Percentiles rank a stretch among this genome's conserved stretches.
phyloP scores from a whole-genome alignment of 2,329 filamentous ascomycete genomes.

The Dothideomycetes sp. region DNA sequence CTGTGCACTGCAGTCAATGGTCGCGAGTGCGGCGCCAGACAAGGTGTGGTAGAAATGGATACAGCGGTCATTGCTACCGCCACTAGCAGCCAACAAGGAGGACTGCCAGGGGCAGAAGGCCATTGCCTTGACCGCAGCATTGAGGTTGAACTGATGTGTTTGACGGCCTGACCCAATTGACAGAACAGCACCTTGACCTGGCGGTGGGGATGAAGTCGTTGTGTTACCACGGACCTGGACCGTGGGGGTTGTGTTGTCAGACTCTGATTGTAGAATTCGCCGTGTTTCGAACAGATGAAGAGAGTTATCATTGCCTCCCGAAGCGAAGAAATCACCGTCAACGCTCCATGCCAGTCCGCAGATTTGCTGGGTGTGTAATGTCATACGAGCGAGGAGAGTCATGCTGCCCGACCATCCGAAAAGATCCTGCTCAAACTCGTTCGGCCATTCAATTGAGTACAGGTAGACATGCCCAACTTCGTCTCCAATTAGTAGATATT shows the following conservation, averaged over 20 bases:
- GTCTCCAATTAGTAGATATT: conserved; percentile 81
- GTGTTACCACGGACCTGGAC: conserved; percentile 17
- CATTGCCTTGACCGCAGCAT: conserved; percentile 89
- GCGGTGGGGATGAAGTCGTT: conserved; percentile 2
- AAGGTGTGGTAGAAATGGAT: conserved; percentile 91
- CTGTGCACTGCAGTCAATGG: conserved; percentile 85
- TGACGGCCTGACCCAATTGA: conserved; percentile 32
- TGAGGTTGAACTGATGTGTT: conserved; percentile 67
- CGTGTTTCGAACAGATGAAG: conserved; percentile 71
- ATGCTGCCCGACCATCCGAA: conserved; percentile 70
- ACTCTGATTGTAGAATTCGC: conserved; percentile 39
- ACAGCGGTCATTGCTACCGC: conserved; percentile 86
- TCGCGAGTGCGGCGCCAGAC: conserved; percentile 75
- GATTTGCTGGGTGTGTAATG: conserved; percentile 77
- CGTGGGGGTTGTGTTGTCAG: conserved; percentile 1
- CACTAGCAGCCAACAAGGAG: conserved; percentile 78
- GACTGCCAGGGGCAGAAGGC: conserved; percentile 94
- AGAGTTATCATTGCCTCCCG: conserved; percentile 85
- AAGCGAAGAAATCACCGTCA: conserved; percentile 68
- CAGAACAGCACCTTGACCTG: conserved; percentile 24
- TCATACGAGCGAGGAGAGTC: conserved; percentile 66
- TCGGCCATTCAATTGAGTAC: conserved; percentile 79
- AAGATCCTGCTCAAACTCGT: conserved; percentile 50
- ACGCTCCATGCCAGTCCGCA: conserved; percentile 86
- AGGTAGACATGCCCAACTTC: conserved; percentile 76